Base-by-base conservation (phyloP, 768 basidiomycete species). In the Gloeostereum incarnatum region DNA sequence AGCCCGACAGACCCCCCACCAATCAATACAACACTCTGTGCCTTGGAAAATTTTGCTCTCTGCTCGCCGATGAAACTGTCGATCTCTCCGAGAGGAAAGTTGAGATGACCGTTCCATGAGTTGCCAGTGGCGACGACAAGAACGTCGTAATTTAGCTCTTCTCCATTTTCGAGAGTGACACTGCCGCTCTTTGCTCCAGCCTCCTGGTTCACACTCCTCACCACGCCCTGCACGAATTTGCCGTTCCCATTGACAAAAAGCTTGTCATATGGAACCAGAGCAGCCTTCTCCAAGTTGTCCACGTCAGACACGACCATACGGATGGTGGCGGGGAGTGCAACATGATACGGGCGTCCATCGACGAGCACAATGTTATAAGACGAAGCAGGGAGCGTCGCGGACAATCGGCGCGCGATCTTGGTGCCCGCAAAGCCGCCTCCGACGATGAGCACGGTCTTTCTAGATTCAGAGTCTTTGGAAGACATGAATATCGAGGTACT, bases 91-190 rank as follows among this genome's bases (percentile, higher is more conserved):
- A 53, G 53, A 0, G 74, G 76, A 35, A 80, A 54, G 11, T 56
- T 52, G 31, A 72, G 31, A 0, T 72, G 70, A 0, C 71, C 77
- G 9, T 56, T 50, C 75, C 75, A 84, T 3, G 45, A 54, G 27
- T 64, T 66, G 1, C 83, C 83, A 2, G 80, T 62, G 0, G 78
- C 69, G 23, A 85, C 54, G 25, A 85, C 64, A 30, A 86, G 70
- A 16, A 69, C 55, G 8, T 66, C 65, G 52, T 75, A 86, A 6
- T 56, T 51, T 9, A 83, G 41, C 14, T 50, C 51, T 35, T 75
- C 65, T 23, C 75, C 77, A 43, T 60, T 57, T 6, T 60, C 62
- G 6, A 85, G 63, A 4, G 66, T 57, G 5, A 84, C 63, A 16
- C 49, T 41, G 0, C 68, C 61, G 0, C 71, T 72, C n/a, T 65